Evolutionary conservation across 352 stramenopile species (phyloP), one percentile per base, ranked within the genome.

Genomic region (Phytopythium sindhum): DNA sequence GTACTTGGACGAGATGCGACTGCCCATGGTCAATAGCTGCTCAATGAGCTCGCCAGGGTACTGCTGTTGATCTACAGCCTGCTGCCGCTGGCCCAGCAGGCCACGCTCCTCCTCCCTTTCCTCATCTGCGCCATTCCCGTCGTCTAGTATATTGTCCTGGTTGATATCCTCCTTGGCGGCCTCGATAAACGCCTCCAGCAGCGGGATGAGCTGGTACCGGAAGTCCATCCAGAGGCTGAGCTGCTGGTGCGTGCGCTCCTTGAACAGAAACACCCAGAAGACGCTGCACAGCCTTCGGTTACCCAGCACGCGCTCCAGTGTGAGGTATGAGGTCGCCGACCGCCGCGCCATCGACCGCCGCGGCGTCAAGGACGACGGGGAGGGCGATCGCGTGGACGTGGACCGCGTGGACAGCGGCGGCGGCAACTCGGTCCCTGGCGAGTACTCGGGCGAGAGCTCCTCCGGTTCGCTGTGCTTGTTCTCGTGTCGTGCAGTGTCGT

Each of bases 191-290:
- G 78, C 73, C 17, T 83, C 72, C 0, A 94, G 72, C 33, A 92
- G 48, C 21, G 86, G 86, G 31, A 90, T 39, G 5, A 95, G 57
- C 9, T 91, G 80, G 64, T 93, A 81, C 21, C 75, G 75, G 42
- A 90, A 77, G 33, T 95, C 86, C 84, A 95, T 92, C 84, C 84
- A 95, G 21, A 92, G 63, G 70, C 86, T 95, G 45, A 95, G 50
- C 39, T 89, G 83, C 51, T 90, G 75, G 56, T 95, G 86, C 6
- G 80, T 86, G 44, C 86, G 84, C 35, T 95, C 86, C 58, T 93
- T 93, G 67, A 93, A 95, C 19, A 95, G 57, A 63, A 90, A 93
- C 9, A 95, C 83, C 86, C 86, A 95, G 57, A 95, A 95, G 0
- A 95, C 79, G 50, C 86, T 93, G 60, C 86, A 95, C 17, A 95